These are phyloP conservation scores for Monosporascus sp. DNA, from an alignment of 2,329 filamentous ascomycete genomes.

Conservation along the genomic window DNA sequence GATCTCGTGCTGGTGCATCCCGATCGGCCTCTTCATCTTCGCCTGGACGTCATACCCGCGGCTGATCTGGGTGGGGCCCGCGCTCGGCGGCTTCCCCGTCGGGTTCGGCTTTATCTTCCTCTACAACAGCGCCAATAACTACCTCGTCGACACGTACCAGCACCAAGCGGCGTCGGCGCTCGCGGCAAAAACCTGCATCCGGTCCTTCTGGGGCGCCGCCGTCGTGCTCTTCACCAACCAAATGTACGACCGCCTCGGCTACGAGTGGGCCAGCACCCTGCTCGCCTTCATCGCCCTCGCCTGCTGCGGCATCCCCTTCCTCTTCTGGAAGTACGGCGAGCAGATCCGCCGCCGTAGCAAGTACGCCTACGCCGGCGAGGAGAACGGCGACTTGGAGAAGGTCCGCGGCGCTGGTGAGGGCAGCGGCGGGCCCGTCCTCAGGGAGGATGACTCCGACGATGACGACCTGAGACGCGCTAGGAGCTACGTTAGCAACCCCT, in stretches of 20 bases:
- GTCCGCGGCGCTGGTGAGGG: conserved; percentile 31
- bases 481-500: conserved; percentile 45
- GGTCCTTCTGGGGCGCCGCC: conserved; percentile 74
- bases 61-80: conserved; percentile 67
- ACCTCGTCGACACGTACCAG: conserved; percentile 60
- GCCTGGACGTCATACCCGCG: conserved; percentile 59
- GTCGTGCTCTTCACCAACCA: conserved; percentile 77
- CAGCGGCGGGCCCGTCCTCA: conserved; percentile 16
- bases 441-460: conserved; percentile 30
- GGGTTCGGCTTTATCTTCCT: conserved; percentile 81
- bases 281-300: conserved; percentile 69
- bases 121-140: conserved; percentile 75
- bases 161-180: conserved; percentile 75
- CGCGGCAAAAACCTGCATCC: conserved; percentile 75
- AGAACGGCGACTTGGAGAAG: conserved; percentile 32
- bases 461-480: conserved; percentile 38
- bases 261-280: conserved; percentile 72
- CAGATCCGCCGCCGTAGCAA: conserved; percentile 63
- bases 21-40: conserved; percentile 54
- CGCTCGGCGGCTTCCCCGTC: conserved; percentile 65
- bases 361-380: conserved; percentile 66
- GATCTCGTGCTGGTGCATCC: conserved; percentile 67
- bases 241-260: conserved; percentile 69
- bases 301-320: conserved; percentile 77
- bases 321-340: conserved; percentile 76